Base-by-base conservation (phyloP, 1,284 basidiomycete genomes). In the Meripilus lineatus region DNA sequence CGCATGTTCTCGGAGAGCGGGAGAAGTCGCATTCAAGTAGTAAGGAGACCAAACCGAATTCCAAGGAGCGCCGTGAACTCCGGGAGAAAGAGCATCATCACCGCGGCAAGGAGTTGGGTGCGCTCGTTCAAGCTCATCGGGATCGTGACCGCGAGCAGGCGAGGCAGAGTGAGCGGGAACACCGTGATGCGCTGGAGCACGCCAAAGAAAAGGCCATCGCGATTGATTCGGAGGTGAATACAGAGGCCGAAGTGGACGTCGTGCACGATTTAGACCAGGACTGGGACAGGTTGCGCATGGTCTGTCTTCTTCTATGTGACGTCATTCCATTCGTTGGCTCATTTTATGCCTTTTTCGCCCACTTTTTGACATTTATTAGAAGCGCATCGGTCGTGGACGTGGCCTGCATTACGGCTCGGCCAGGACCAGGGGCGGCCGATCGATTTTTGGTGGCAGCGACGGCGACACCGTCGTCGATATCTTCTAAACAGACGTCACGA, bases 131-230 rank as follows among this genome's bases (percentile, higher is more conserved):
- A 20, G 57, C 52, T 22, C 58, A 51, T 40, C 53, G 53, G 4
- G 56, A 59, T 45, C 53, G 53, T 45, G 59, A 58, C 39, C 40
- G 50, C 5, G 52, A 57, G 45, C 50, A 54, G 32, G 56, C 54
- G 18, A 40, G 49, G 10, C 39, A 45, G 22, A 49, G 45, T 17
- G 47, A 47, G 23, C 32, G 30, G 11, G 47, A 44, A 30, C 37
- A 44, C 21, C 21, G 37, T n/a, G 38, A 20, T 6, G 10, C 20
- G 21, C 46, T 8, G 21, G 24, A 43, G 21, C 44, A 44, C 37
- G 47, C 49, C 41, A 51, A 45, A 46, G n/a, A 30, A n/a, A n/a
- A 30, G 28, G 28, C 8, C 10, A 10, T 10, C n/a, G n/a, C 28
- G 28, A 30, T 30, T 30, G 28, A 30, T 10, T n/a, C 8, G 10